Evolutionary conservation across 208 protist genomes (phyloP), one percentile per base, ranked within the genome.

Genomic region (Crithidia fasciculata): DNA sequence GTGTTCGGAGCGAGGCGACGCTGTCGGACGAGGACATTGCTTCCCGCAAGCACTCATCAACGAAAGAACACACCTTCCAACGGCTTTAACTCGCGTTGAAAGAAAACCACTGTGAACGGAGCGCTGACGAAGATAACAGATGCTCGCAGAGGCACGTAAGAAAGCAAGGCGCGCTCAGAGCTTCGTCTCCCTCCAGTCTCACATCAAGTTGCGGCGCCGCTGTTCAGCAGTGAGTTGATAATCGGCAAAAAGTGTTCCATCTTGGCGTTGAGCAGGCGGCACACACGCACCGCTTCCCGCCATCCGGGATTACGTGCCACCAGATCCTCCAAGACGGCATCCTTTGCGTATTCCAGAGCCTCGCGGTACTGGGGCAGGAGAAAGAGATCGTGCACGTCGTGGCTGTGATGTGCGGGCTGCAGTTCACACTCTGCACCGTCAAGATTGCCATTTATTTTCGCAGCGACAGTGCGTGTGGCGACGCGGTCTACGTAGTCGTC

Each of bases 231-330:
- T 15, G 13, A 4, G 16, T 69, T 47, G 6, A 69, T 39, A 0
- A 57, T 60, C 6, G 50, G 37, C 4, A 15, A 16, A 40, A 56
- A 69, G 47, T 57, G 53, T 6, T 37, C 49, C 4, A 60, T 37
- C 18, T 69, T 69, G 40, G 4, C 16, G 18, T n/a, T 6, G 40
- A 69, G 40, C 49, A n/a, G 58, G 16, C 64, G 40, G 18, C 64
- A 69, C 9, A 69, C 52, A 16, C 52, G 49, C 15, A 49, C 8
- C 16, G 53, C 53, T 53, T 55, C 64, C 16, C 52, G 52, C 64
- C 64, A 69, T 5, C 18, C 53, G 7, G 64, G 13, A 36, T 60
- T 69, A 40, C 53, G 49, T 4, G 8, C 10, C 4, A 50, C 5
- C 64, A 69, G n/a, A 8, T 60, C 40, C 0, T 4, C 41, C 15